Evolutionary conservation across 192 early-diverging fungal genomes (phyloP).

Genomic region (Pecoramyces ruminantium): DNA sequence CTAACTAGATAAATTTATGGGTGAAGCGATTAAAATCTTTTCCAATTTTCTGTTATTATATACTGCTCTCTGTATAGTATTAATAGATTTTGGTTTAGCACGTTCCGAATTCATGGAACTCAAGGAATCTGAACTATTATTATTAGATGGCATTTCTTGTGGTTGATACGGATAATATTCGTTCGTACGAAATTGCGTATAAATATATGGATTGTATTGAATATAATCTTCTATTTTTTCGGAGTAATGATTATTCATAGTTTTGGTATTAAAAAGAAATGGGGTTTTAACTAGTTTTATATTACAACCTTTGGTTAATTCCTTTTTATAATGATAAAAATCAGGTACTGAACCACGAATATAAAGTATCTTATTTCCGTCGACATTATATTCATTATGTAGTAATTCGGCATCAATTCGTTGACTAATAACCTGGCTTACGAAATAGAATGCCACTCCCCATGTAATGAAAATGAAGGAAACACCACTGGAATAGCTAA

Average conservation of each 20-base stretch:
- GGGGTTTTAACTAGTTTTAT: neutral
- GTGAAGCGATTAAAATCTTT: neutral
- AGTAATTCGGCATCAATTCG: neutral
- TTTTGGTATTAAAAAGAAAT: neutral
- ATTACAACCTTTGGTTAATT: neutral
- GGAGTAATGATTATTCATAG: neutral
- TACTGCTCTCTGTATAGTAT: neutral
- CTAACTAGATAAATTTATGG: neutral
- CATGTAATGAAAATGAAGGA: neutral
- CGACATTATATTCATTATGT: neutral
- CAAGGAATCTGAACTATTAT: neutral
- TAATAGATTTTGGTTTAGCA: neutral
- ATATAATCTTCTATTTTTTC: neutral
- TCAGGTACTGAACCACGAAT: neutral
- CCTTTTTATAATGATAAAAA: neutral
- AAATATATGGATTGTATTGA: neutral
- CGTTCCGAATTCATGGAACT: neutral
- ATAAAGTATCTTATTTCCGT: neutral
- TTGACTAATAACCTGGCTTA: neutral
- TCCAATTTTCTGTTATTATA: neutral
- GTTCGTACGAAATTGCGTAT: neutral
- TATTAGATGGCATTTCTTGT: neutral
- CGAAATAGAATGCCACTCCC: neutral
- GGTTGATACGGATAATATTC: neutral
- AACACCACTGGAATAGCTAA: neutral